Conservation (phyloP, 352 stramenopile species). For the Globisporangium radiosum region DNA sequence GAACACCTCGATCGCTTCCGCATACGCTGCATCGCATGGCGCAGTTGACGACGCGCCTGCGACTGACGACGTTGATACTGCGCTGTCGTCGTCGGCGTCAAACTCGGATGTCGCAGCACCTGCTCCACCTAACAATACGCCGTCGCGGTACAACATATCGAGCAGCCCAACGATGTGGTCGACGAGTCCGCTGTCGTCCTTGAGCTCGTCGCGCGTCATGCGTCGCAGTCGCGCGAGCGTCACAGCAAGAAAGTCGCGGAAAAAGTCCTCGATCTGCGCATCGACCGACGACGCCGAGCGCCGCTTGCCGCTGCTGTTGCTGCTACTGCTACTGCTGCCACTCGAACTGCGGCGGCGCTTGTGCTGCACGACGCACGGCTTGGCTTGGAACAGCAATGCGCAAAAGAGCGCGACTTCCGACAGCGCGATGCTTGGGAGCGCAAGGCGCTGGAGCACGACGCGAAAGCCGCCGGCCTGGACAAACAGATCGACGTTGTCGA, state of each 20-base stretch:
- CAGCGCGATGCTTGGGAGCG: constrained; percentile 32
- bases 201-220: constrained; percentile 68
- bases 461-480: constrained; percentile 74
- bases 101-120: constrained; percentile 7
- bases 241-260: constrained; percentile 70
- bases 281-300: constrained; percentile 13
- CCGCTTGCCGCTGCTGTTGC: constrained; percentile 8
- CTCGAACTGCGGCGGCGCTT: constrained; percentile 47
- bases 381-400: constrained; percentile 59
- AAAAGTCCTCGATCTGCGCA: constrained; percentile 65
- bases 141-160: constrained; percentile 67
- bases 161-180: constrained; percentile 66
- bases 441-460: constrained; percentile 62
- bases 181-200: constrained; percentile 74
- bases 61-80: constrained; percentile 13
- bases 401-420: constrained; percentile 65
- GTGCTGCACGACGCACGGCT: constrained; percentile 61
- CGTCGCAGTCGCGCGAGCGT: constrained; percentile 56
- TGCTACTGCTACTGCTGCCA: neutral
- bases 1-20: constrained; percentile 75
- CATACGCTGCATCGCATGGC: constrained; percentile 35
- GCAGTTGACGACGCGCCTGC: neutral
- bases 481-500: constrained; percentile 82
- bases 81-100: constrained; percentile 15
- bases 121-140: constrained; percentile 35